phyloP scores from a whole-genome alignment of 139 green algal species.

The Auxenochlorella protothecoides region DNA sequence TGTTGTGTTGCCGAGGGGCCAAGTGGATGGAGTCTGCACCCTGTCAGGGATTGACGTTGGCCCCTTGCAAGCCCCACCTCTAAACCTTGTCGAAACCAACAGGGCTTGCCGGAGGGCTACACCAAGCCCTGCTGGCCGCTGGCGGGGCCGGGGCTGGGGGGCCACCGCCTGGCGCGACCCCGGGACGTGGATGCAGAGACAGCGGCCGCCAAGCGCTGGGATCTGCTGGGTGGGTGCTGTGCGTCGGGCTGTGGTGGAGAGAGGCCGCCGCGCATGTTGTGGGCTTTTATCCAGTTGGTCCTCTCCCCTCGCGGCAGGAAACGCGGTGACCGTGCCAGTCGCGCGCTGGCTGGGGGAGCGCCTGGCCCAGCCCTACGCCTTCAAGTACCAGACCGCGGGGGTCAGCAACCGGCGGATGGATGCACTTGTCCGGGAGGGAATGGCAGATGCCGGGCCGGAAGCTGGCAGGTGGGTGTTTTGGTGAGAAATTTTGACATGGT shows the following conservation, averaged over 20 bases:
- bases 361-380: constrained; percentile 49
- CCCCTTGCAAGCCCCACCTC: too few relatives aligned
- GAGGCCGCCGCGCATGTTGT: too few relatives aligned
- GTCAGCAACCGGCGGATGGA: constrained; percentile 16
- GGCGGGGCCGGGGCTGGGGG: constrained; percentile 8
- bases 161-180: constrained; percentile 1
- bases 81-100: background rate
- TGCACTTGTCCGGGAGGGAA: background rate
- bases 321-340: constrained; percentile 74
- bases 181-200: constrained; percentile 39
- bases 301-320: constrained; percentile 24
- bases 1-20: too few relatives aligned
- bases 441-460: background rate
- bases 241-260: too few relatives aligned
- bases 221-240: constrained; percentile 37
- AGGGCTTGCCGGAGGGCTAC: constrained; percentile 61
- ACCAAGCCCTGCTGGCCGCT: constrained; percentile 57
- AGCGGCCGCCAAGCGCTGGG: constrained; percentile 36
- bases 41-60: too few relatives aligned
- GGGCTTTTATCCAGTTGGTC: too few relatives aligned
- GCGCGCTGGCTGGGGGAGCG: constrained; percentile 61
- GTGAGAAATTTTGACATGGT: background rate
- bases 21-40: too few relatives aligned
- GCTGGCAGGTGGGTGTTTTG: background rate
- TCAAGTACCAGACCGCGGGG: constrained; percentile 38